Evolutionary conservation across 441 rosid genomes (phyloP), one percentile per base, ranked within the genome.

Genomic region (Brassica hybrid): DNA sequence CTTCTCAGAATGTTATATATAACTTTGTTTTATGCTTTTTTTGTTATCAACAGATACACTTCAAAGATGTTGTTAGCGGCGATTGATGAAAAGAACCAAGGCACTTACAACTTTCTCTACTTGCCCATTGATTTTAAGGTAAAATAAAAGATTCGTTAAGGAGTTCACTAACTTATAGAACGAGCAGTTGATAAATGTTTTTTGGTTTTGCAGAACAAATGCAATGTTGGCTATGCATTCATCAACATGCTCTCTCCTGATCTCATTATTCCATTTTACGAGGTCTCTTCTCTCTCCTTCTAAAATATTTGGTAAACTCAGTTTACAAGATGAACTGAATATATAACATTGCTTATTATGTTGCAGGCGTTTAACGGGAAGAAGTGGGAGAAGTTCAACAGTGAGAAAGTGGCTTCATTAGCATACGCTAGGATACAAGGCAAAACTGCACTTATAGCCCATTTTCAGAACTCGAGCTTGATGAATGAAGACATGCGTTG

Each of bases 401-500:
- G 99, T 27, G 99, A 96, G 84, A 96, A 96, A 82, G 98, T 96
- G 76, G 99, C 99, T 63, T 90, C 97, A 5, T 82, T 96, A 83
- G 98, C 99, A 14, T 96, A 96, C 81, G 99, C 96, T 79, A 85
- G 99, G 73, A 96, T 96, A 75, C 99, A 96, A 83, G 99, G 99
- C 9, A 92, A 91, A 86, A 65, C 86, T 56, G 98, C 98, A 0
- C 99, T 96, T 60, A 93, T 94, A 81, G 85, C 97, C 23, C 99
- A 96, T 75, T 96, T 96, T 78, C 98, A 96, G 86, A 96, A 94
- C 87, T 96, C 99, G 61, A 96, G 99, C 85, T 85, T 96, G 86
- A 94, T 96, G 99, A 96, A 94, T 80, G 99, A 96, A 87, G 98
- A 96, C 84, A 94, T 91, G 83, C 93, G 98, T 67, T 96, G 99